Evolutionary conservation across 75 land plant genomes (phyloP).

Genomic region (Cunninghamia lanceolata): DNA sequence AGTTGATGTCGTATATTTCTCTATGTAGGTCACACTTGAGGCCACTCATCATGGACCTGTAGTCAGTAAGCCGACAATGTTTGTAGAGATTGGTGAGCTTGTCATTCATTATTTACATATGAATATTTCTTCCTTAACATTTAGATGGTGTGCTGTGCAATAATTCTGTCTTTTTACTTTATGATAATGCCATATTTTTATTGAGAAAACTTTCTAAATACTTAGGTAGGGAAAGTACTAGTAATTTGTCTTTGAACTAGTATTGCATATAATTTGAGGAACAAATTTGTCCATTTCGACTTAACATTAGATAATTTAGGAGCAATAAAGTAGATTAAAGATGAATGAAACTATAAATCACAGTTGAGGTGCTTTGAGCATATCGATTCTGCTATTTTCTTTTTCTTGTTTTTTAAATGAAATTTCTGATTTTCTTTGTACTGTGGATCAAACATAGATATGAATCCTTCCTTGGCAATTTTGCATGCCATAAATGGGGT

Average conservation of each 20-base stretch:
- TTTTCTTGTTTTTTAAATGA: neutral
- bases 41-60: constrained; percentile 86
- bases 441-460: neutral
- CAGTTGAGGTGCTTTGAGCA: neutral
- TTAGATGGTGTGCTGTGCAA: neutral
- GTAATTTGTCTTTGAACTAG: neutral
- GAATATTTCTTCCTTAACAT: neutral
- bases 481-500: neutral
- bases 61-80: constrained; percentile 63
- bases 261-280: neutral
- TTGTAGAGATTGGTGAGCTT: constrained; percentile 75
- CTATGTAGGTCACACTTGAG: constrained; percentile 60
- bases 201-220: too few species aligned
- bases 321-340: neutral
- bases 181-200: neutral
- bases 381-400: neutral
- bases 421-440: neutral
- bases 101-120: neutral
- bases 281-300: neutral
- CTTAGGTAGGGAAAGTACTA: neutral
- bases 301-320: neutral
- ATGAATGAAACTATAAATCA: neutral
- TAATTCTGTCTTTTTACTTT: neutral
- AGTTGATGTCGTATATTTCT: neutral
- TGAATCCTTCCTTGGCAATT: neutral